Conservation (phyloP, 176 grass and related monocot genomes). For the Saccharum spontaneum region DNA sequence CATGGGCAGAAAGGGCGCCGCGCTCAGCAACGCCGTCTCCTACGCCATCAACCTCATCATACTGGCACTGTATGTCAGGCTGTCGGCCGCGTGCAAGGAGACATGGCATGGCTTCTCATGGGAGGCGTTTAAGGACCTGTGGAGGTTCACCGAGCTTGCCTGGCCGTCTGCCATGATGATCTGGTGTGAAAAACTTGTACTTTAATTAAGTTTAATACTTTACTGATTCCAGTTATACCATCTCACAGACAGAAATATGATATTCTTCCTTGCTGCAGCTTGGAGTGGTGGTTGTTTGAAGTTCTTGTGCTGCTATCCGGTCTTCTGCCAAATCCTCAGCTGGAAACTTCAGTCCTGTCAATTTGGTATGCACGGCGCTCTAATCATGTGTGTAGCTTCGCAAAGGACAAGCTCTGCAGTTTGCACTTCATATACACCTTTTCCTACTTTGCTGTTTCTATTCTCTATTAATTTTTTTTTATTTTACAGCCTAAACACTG, state of each 20-base stretch:
- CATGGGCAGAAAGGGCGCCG: conserved; percentile 12
- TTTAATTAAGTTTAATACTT: too few relatives aligned
- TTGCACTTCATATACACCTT: not conserved
- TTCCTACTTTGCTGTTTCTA: not conserved
- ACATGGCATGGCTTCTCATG: not conserved
- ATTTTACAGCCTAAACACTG: not conserved
- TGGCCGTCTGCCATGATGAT: not conserved
- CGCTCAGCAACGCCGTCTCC: not conserved
- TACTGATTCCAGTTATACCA: not conserved
- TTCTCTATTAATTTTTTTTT: not conserved
- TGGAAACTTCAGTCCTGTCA: not conserved
- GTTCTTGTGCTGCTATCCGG: not conserved
- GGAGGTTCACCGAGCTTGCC: not conserved
- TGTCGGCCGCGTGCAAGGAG: not conserved
- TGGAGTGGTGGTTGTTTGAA: conserved; percentile 14
- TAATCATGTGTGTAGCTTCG: not conserved
- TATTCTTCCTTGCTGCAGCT: not conserved
- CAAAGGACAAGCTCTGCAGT: not conserved
- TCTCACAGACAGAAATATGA: not conserved
- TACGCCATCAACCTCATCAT: not conserved
- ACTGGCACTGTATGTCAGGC: not conserved
- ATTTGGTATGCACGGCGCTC: not conserved
- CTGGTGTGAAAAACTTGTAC: not conserved
- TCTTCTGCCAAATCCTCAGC: conserved; percentile 10
- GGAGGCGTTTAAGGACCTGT: not conserved